Conservation (phyloP, 139 green algal genomes). For the Chlamydomonas sp. region DNA sequence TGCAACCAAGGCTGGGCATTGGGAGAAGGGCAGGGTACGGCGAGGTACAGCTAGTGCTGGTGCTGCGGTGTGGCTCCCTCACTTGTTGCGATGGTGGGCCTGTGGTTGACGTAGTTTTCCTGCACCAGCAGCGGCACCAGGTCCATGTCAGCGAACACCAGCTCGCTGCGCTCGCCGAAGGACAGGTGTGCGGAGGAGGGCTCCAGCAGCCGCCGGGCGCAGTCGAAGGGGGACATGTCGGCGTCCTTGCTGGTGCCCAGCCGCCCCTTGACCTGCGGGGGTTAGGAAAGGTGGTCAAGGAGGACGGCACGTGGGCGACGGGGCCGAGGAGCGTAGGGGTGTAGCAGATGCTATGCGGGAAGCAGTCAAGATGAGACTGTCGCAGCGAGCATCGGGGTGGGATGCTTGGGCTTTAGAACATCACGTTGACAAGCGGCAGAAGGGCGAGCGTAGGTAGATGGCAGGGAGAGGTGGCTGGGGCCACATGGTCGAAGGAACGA, state of each 20-base stretch:
- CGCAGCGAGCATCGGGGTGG: background rate
- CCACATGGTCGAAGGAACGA: no score
- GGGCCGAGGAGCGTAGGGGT: background rate
- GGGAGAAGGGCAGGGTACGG: no score
- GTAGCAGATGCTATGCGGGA: no score
- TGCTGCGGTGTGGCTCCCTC: background rate
- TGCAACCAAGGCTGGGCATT: no score
- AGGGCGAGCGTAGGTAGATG: no score
- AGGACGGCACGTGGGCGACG: background rate
- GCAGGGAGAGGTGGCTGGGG: no score
- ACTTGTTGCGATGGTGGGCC: constrained; percentile 60
- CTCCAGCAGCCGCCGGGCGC: constrained; percentile 76
- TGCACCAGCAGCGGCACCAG: constrained; percentile 85
- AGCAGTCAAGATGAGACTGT: no score
- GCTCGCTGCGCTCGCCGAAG: constrained; percentile 73
- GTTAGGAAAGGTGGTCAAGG: background rate
- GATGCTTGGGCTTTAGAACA: background rate
- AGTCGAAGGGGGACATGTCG: constrained; percentile 91
- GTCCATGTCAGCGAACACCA: constrained; percentile 94
- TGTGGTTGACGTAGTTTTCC: constrained; percentile 99
- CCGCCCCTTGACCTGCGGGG: constrained; percentile 33
- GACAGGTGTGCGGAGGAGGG: constrained; percentile 27
- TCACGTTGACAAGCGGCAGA: no score
- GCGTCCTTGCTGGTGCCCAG: constrained; percentile 81
- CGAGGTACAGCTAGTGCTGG: no score